phyloP scores from a whole-genome alignment of 306 rosid species.

The Pueraria montana region DNA sequence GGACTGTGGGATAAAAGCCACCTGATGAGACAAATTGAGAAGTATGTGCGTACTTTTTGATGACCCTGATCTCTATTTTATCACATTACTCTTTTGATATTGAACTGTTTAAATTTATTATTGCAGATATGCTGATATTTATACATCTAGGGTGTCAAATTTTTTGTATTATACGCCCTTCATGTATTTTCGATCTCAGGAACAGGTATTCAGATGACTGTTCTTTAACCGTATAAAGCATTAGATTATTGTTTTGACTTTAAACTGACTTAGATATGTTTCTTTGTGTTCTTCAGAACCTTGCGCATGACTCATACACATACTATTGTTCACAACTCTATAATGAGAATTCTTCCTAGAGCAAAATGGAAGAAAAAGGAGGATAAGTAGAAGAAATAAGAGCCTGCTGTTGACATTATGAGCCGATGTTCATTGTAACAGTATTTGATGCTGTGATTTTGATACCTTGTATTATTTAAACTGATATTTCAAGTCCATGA shows the following conservation, averaged over 20 bases:
- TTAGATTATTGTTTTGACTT: conserved; percentile 1
- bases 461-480: conserved; percentile 43
- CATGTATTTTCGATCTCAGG: conserved; percentile 97
- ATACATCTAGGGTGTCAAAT: conserved; percentile 97
- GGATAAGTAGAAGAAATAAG: conserved; percentile 45
- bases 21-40: conserved; percentile 97
- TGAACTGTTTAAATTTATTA: conserved; percentile 27
- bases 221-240: not conserved
- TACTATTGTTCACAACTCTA: conserved; percentile 51
- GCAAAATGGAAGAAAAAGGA: not conserved
- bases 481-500: conserved; percentile 1
- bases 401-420: conserved; percentile 40
- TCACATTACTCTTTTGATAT: conserved; percentile 8
- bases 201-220: conserved; percentile 71
- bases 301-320: conserved; percentile 88
- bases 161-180: conserved; percentile 91
- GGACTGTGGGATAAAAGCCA: conserved; percentile 99
- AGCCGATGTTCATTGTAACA: conserved; percentile 38
- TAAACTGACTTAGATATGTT: conserved; percentile 38
- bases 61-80: conserved; percentile 26
- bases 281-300: conserved; percentile 68
- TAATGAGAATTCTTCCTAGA: conserved; percentile 45
- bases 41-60: conserved; percentile 64
- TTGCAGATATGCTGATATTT: conserved; percentile 95
- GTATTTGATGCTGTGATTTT: conserved; percentile 31